phyloP scores from a whole-genome alignment of 208 protist species.

The Entamoeba moshkovskii region DNA sequence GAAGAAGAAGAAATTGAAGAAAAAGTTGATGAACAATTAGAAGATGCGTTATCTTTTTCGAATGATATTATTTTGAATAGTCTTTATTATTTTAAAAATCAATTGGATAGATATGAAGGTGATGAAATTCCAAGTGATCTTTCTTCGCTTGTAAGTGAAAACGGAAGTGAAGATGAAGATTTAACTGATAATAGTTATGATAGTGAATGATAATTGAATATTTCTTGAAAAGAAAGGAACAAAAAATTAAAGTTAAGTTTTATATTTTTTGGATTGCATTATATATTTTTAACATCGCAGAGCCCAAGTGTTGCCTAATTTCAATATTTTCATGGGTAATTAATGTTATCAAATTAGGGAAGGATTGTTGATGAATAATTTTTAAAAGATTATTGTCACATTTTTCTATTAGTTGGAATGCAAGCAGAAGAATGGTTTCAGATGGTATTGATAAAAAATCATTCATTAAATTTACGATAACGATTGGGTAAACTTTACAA shows the following conservation, averaged over 20 bases:
- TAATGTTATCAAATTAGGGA: background rate
- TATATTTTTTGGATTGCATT: background rate
- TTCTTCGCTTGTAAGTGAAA: too few species aligned
- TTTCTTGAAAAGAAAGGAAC: too few species aligned
- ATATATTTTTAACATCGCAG: background rate
- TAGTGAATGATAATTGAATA: too few species aligned
- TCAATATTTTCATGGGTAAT: background rate
- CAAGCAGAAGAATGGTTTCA: background rate
- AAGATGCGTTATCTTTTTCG: background rate
- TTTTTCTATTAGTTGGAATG: background rate
- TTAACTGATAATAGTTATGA: too few species aligned
- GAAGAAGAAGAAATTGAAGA: background rate
- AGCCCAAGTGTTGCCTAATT: background rate
- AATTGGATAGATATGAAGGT: background rate
- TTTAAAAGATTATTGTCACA: background rate
- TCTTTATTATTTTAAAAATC: background rate
- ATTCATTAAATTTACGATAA: background rate
- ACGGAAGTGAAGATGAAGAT: too few species aligned
- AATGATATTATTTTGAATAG: background rate
- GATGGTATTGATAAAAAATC: background rate
- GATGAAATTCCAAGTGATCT: background rate
- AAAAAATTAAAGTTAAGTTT: too few species aligned
- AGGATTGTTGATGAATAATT: background rate
- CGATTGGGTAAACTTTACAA: background rate
- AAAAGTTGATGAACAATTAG: background rate